Base-by-base conservation (phyloP, 106 monocot species). In the Amphibolis antarctica region DNA sequence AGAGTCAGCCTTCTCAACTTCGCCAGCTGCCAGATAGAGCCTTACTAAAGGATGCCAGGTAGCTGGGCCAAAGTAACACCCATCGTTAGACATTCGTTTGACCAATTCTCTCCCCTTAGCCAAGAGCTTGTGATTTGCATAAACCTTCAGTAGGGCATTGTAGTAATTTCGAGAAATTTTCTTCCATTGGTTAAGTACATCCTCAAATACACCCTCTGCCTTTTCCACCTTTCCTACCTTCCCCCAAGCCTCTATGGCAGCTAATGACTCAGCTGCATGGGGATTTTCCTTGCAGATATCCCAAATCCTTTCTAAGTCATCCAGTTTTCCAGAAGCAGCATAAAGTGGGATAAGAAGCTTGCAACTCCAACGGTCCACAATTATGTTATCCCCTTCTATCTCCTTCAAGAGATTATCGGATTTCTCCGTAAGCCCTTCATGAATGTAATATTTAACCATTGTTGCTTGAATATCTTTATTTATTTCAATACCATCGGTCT, bases 221-320 rank as follows among this genome's bases (percentile, higher is more conserved):
- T 79, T 63, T 10, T 82, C 88, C 0, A 88, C 50, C 43, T 46
- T 30, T 12, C 82, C 85, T 55, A 88, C 56, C 61, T 83, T 78
- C 9, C 88, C 93, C 73, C 77, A 93, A 20, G 88, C 85, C 61
- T 85, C 74, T 52, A 93, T 93, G 18, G 85, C 88, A 46, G 80
- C 79, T 43, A 60, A 28, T 50, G 51, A 78, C 31, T 89, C 85
- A 0, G 79, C 82, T 9, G 73, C 10, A 36, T 53, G 69, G 45
- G 77, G 74, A 17, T 67, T 55, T 18, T 65, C 53, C 26, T 75
- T 71, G 25, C 77, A 82, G 1, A 65, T 60, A 10, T 78, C 74
- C 85, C 85, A 89, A 29, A 89, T 28, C 60, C 89, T 82, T 21
- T 28, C 71, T 21, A 85, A 82, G 27, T 89, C 82, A 57, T 72